A percentile compares a stretch with the other conserved stretches of the same genome.
Evolutionary conservation across 2,329 filamentous ascomycete genomes (phyloP).

Genomic region (Atkinsonella texensis): DNA sequence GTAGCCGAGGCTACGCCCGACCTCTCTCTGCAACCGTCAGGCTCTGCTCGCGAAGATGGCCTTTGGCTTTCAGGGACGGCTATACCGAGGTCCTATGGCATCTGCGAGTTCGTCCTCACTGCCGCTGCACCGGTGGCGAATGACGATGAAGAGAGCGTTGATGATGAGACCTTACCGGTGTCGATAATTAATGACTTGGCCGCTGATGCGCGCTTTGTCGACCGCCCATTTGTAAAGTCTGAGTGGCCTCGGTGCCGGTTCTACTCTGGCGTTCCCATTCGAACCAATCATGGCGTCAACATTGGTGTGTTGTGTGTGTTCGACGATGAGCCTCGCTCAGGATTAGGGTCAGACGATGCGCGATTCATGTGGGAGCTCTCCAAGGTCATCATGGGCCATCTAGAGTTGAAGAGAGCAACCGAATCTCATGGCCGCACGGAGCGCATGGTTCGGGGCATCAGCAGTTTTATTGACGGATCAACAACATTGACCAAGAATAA

Average conservation of each 20-base stretch:
- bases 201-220: conserved; percentile 15
- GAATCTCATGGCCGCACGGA: conserved; percentile 15
- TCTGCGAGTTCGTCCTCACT: conserved; percentile 3
- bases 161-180: neutral
- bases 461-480: conserved; percentile 16
- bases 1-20: conserved; percentile 31
- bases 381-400: conserved; percentile 18
- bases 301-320: conserved; percentile 22
- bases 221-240: conserved; percentile 9
- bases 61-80: conserved; percentile 12
- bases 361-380: conserved; percentile 12
- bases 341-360: conserved; percentile 13
- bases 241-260: conserved; percentile 14
- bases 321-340: conserved; percentile 3
- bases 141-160: neutral
- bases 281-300: conserved; percentile 19
- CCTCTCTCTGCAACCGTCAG: conserved; percentile 1
- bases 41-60: neutral
- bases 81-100: conserved; percentile 13
- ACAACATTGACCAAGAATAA: neutral
- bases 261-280: conserved; percentile 24
- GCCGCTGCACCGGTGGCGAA: neutral
- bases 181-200: conserved; percentile 1
- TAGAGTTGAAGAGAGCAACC: conserved; percentile 15
- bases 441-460: conserved; percentile 21